Conservation (phyloP, 495 filamentous ascomycete genomes). For the Achaetomiella virescens region DNA sequence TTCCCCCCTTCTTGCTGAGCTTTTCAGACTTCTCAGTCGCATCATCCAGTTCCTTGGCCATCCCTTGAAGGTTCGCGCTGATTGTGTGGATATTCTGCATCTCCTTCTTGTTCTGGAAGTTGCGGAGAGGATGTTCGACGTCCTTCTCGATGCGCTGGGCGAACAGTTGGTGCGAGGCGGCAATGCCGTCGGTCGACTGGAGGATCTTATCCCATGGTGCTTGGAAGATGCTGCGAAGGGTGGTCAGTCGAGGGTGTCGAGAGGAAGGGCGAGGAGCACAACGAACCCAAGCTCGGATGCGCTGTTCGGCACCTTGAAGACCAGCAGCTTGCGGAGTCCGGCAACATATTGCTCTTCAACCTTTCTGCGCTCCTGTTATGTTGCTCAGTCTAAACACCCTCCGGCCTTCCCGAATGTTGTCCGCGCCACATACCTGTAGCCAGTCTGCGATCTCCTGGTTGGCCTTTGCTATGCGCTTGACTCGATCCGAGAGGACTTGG, state of each 20-base stretch:
- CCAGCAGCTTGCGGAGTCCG: constrained; percentile 73
- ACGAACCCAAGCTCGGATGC: constrained; percentile 78
- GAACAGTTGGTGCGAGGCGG: constrained; percentile 76
- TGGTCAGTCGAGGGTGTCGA: constrained; percentile 14
- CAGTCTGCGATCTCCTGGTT: constrained; percentile 94
- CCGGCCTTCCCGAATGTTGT: neutral
- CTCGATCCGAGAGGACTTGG: constrained; percentile 74
- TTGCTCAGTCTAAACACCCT: constrained; percentile 22
- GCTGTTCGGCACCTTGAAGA: constrained; percentile 63
- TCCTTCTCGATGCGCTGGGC: constrained; percentile 83
- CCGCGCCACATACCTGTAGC: constrained; percentile 66
- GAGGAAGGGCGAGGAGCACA: constrained; percentile 8
- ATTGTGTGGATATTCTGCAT: constrained; percentile 80
- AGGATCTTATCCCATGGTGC: constrained; percentile 90
- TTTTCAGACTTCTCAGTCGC: constrained; percentile 87
- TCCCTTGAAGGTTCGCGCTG: constrained; percentile 66
- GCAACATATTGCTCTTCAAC: constrained; percentile 88
- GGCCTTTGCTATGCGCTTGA: constrained; percentile 77
- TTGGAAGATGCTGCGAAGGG: constrained; percentile 67
- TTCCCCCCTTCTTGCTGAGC: constrained; percentile 69
- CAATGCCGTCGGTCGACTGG: constrained; percentile 68
- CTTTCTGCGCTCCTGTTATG: constrained; percentile 76
- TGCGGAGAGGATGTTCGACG: constrained; percentile 78
- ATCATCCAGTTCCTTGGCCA: constrained; percentile 79
- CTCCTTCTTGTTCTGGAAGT: constrained; percentile 64